Percentiles rank a stretch among this genome's conserved stretches.
These are phyloP conservation scores for Mycena vulgaris DNA, from an alignment of 768 basidiomycete genomes.

Conservation along the genomic window DNA sequence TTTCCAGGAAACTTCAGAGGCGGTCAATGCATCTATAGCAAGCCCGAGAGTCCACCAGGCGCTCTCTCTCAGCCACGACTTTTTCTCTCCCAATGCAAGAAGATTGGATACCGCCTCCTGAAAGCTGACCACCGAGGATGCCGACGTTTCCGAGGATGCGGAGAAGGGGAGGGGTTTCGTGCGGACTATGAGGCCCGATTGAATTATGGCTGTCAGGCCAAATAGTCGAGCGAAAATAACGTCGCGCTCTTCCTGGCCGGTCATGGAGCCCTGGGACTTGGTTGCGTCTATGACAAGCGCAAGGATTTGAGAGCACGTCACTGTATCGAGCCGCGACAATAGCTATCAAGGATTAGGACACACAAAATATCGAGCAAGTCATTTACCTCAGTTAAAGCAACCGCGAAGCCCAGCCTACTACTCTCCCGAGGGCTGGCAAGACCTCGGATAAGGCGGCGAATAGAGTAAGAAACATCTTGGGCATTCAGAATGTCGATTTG, in stretches of 20 bases:
- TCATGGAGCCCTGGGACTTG: slow-evolving; percentile 81
- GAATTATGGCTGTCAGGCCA: slow-evolving; percentile 87
- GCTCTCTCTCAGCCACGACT: slow-evolving; percentile 93
- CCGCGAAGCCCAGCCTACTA: slow-evolving; percentile 95
- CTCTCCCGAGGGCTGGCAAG: slow-evolving; percentile 94
- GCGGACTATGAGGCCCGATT: slow-evolving; percentile 86
- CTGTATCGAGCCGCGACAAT: slow-evolving; percentile 81
- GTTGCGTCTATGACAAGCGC: slow-evolving; percentile 82
- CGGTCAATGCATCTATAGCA: slow-evolving; percentile 72
- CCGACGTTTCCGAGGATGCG: slow-evolving; percentile 65
- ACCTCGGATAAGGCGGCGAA: slow-evolving; percentile 88
- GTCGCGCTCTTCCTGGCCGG: slow-evolving; percentile 94
- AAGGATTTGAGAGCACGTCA: slow-evolving; percentile 84
- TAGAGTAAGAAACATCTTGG: slow-evolving; percentile 93
- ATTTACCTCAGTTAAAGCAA: slow-evolving; percentile 93
- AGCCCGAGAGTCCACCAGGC: slow-evolving; percentile 88
- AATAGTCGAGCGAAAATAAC: slow-evolving; percentile 93
- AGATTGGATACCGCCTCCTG: slow-evolving; percentile 72
- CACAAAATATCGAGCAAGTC: slow-evolving; percentile 4
- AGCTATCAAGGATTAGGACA: slow-evolving; percentile 63
- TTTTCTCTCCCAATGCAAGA: slow-evolving; percentile 81
- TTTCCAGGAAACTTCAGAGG: slow-evolving; percentile 80
- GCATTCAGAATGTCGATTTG: slow-evolving; percentile 80
- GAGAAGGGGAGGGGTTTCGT: slow-evolving; percentile 67
- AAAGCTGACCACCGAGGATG: slow-evolving; percentile 74